A percentile compares a stretch with the other conserved stretches of the same genome.
These are phyloP conservation scores for Blumeria hordei DNA, from an alignment of 2,329 filamentous ascomycete species.

Conservation along the genomic window DNA sequence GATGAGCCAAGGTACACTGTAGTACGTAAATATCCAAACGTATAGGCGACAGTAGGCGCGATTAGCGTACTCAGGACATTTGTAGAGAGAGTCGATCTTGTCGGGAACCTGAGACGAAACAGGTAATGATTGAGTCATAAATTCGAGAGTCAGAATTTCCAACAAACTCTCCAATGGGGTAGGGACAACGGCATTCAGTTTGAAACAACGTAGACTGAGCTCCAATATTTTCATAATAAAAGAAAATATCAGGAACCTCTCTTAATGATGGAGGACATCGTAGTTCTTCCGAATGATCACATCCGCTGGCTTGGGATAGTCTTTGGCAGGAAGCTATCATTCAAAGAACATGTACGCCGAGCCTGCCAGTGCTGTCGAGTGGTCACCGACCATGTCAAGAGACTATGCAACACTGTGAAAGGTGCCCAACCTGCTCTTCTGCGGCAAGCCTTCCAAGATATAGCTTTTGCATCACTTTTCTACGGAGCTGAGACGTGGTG, in stretches of 20 bases:
- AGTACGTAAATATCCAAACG: no score
- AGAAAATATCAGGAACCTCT: not conserved
- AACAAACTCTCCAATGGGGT: no score
- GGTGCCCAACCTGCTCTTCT: not conserved
- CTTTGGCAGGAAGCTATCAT: not conserved
- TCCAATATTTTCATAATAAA: not conserved
- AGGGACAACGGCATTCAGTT: no score
- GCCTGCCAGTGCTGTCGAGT: not conserved
- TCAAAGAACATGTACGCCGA: not conserved
- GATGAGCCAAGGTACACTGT: no score
- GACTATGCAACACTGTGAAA: not conserved
- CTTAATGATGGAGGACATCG: not conserved
- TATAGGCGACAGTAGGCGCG: no score
- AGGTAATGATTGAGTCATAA: no score
- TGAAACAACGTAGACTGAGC: no score
- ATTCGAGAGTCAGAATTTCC: no score
- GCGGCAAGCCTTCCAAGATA: not conserved
- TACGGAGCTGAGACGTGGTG: slow-evolving; percentile 1
- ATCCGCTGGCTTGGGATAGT: not conserved
- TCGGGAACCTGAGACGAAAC: no score
- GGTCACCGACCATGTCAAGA: not conserved
- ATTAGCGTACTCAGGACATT: no score
- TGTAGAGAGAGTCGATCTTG: no score
- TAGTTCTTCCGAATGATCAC: not conserved
- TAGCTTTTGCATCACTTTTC: not conserved